phyloP scores from a whole-genome alignment of 1,139 yeast species.

The Kluyveromyces marxianus region DNA sequence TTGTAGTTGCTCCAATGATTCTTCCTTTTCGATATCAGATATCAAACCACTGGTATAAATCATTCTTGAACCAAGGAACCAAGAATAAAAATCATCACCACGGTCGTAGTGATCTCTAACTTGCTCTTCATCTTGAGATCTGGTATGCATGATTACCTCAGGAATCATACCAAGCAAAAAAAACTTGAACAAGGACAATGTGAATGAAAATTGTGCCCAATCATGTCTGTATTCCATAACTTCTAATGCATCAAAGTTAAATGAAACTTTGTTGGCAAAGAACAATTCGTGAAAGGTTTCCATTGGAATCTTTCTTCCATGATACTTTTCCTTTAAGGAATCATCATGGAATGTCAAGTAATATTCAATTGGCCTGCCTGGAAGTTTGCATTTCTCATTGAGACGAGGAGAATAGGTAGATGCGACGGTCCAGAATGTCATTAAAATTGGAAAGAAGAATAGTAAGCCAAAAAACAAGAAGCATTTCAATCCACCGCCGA shows the following conservation, averaged over 20 bases:
- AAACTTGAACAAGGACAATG: conserved; percentile 68
- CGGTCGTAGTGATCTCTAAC: conserved; percentile 94
- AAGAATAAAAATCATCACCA: conserved; percentile 90
- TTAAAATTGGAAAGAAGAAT: conserved; percentile 58
- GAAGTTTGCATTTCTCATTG: conserved; percentile 69
- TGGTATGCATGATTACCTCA: conserved; percentile 84
- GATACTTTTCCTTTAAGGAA: conserved; percentile 63
- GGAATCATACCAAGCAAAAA: conserved; percentile 88
- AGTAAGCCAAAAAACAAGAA: conserved; percentile 49
- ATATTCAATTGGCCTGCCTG: conserved; percentile 69
- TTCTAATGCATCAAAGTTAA: conserved; percentile 85
- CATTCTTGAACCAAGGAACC: conserved; percentile 95
- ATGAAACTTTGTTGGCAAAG: conserved; percentile 76
- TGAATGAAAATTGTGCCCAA: conserved; percentile 81
- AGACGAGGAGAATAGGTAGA: conserved; percentile 76
- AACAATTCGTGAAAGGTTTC: conserved; percentile 88
- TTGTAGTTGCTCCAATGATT: conserved; percentile 78
- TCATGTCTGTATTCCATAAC: conserved; percentile 82
- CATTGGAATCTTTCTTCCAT: conserved; percentile 78
- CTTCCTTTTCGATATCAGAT: conserved; percentile 62
- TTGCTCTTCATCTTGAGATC: conserved; percentile 94
- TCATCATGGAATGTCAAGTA: conserved; percentile 79
- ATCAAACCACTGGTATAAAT: conserved; percentile 85
- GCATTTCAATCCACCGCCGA: conserved; percentile 70
- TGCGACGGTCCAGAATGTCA: conserved; percentile 75